Conservation (phyloP, 1,284 basidiomycete genomes). For the Microbotryum intermedium region DNA sequence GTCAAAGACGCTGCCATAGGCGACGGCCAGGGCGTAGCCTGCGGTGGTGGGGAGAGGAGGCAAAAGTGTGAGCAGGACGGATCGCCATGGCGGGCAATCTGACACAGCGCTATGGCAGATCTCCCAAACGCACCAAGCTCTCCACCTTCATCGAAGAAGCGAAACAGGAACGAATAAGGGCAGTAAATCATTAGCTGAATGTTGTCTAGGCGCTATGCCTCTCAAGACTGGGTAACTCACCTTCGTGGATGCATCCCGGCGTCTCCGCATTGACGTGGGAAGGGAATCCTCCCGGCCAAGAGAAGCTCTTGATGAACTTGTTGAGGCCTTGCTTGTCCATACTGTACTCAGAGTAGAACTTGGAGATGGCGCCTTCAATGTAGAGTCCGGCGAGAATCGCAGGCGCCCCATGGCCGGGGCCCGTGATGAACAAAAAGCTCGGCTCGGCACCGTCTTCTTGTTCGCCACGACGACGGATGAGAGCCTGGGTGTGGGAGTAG, state of each 20-base stretch:
- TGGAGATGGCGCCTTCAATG: conserved; percentile 66
- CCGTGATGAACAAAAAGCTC: conserved; percentile 32
- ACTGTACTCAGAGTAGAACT: conserved; percentile 63
- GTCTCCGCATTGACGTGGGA: conserved; percentile 56
- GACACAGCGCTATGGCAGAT: conserved; percentile 36
- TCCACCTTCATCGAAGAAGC: no score
- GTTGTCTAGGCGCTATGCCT: no score
- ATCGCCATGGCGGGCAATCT: conserved; percentile 41
- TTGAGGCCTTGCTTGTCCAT: conserved; percentile 56
- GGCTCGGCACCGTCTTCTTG: conserved; percentile 25
- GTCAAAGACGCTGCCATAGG: conserved; percentile 68
- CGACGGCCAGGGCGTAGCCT: conserved; percentile 58
- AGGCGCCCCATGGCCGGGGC: conserved; percentile 50
- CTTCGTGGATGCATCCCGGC: conserved; percentile 79
- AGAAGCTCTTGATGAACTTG: conserved; percentile 52
- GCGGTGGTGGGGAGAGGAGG: background rate
- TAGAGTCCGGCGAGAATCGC: conserved; percentile 69
- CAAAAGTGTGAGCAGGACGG: background rate
- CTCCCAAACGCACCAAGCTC: conserved; percentile 50
- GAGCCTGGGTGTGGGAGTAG: conserved; percentile 68
- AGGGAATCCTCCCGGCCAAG: conserved; percentile 45
- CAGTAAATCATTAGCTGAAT: no score
- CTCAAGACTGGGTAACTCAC: no score
- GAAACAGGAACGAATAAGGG: no score
- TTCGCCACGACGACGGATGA: conserved; percentile 45